Conservation (phyloP, 1,284 basidiomycete genomes). For the Farysia itapuensis region DNA sequence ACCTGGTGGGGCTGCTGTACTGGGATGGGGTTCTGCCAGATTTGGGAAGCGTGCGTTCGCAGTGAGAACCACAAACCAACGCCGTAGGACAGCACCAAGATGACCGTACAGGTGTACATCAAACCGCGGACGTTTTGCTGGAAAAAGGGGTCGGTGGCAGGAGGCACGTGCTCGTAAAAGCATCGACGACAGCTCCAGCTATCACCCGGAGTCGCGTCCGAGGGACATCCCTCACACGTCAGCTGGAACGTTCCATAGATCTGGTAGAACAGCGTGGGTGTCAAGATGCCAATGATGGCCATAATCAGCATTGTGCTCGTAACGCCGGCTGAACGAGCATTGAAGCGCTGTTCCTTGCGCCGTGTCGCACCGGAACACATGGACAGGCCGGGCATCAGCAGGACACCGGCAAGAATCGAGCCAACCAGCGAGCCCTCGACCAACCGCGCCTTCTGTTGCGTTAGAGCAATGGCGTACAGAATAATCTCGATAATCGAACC, state of each 20-base stretch:
- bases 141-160: constrained; percentile 91
- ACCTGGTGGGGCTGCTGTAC: constrained; percentile 39
- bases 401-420: constrained; percentile 85
- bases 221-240: constrained; percentile 85
- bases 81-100: constrained; percentile 90
- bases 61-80: constrained; percentile 98
- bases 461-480: constrained; percentile 85
- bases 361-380: constrained; percentile 93
- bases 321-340: constrained; percentile 95
- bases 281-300: constrained; percentile 95
- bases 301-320: constrained; percentile 99
- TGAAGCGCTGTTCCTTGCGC: constrained; percentile 95
- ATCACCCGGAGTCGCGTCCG: constrained; percentile 28
- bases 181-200: constrained; percentile 85
- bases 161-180: constrained; percentile 92
- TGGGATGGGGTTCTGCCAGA: constrained; percentile 83
- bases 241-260: constrained; percentile 98
- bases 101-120: constrained; percentile 89
- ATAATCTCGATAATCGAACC: constrained; percentile 98
- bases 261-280: constrained; percentile 97
- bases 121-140: constrained; percentile 88
- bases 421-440: constrained; percentile 98
- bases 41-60: constrained; percentile 94
- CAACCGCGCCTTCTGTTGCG: constrained; percentile 83
- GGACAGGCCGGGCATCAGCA: constrained; percentile 93